Evolutionary conservation across 2,329 filamentous ascomycete species (phyloP).

Genomic region (Helotiales sp.): DNA sequence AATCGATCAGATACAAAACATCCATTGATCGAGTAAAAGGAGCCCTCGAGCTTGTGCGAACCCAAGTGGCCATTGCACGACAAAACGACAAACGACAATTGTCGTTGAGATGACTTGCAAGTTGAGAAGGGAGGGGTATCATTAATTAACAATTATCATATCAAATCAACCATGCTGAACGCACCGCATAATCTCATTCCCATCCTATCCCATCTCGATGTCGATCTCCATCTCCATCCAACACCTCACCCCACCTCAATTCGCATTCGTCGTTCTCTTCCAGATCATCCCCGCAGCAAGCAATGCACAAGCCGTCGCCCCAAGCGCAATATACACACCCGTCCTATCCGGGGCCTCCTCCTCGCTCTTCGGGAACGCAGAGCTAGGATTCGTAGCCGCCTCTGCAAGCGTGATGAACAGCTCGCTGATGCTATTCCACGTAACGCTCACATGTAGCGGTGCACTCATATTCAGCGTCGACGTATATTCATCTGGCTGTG

Average conservation of each 20-base stretch:
- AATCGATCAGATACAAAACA: no score
- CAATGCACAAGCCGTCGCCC: constrained; percentile 69
- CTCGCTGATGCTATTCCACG: constrained; percentile 92
- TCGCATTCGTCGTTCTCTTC: constrained; percentile 47
- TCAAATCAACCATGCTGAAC: constrained; percentile 10
- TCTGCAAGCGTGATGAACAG: constrained; percentile 92
- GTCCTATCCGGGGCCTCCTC: constrained; percentile 85
- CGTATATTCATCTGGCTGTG: constrained; percentile 92
- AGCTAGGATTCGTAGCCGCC: constrained; percentile 86
- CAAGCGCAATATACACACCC: constrained; percentile 82
- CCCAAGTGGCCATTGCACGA: no score
- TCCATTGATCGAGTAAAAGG: no score
- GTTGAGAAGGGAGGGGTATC: constrained; percentile 39
- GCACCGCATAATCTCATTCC: not conserved
- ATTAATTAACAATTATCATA: constrained; percentile 32
- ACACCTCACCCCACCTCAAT: constrained; percentile 24
- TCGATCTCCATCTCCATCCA: not conserved
- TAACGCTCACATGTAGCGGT: constrained; percentile 91
- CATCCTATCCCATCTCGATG: not conserved
- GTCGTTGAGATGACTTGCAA: no score
- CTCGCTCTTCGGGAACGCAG: constrained; percentile 86
- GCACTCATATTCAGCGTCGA: constrained; percentile 84
- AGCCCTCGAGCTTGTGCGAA: no score
- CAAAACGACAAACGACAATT: no score
- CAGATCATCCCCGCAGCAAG: constrained; percentile 70